Percentiles rank a stretch among this genome's conserved stretches.
Evolutionary conservation across 1,284 basidiomycete genomes (phyloP).

Genomic region (Fomitopsis pinicola): DNA sequence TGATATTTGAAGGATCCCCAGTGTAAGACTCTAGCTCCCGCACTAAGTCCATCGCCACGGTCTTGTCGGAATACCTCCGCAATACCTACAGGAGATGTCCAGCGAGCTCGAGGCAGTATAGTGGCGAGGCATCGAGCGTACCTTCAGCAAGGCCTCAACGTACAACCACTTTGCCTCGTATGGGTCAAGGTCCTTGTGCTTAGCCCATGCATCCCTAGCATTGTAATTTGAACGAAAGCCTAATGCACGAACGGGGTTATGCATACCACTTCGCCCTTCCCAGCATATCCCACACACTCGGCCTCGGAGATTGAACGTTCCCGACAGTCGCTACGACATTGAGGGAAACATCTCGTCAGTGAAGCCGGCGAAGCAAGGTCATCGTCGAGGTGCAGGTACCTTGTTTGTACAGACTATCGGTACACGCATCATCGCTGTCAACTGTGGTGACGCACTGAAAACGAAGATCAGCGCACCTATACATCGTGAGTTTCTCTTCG

Average conservation of each 20-base stretch:
- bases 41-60: constrained; percentile 71
- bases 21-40: constrained; percentile 82
- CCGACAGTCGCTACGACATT: constrained; percentile 73
- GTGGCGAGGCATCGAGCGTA: constrained; percentile 24
- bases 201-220: constrained; percentile 90
- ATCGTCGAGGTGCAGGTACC: constrained; percentile 40
- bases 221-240: not conserved
- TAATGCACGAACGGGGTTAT: not conserved
- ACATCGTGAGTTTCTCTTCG: constrained; percentile 94
- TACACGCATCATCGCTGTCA: not conserved
- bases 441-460: not conserved
- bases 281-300: constrained; percentile 90
- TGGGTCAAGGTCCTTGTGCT: constrained; percentile 77
- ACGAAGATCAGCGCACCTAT: constrained; percentile 53
- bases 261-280: constrained; percentile 90
- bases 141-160: constrained; percentile 85
- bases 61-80: constrained; percentile 80
- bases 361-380: not conserved
- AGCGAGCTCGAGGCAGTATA: not conserved
- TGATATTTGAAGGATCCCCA: constrained; percentile 63
- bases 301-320: constrained; percentile 75
- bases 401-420: constrained; percentile 82
- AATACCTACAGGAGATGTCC: constrained; percentile 52
- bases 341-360: not conserved
- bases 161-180: constrained; percentile 89